Percentiles rank a stretch among this genome's conserved stretches.
These are phyloP conservation scores for Plasmodium inui DNA, from an alignment of 169 alveolate species.

Conservation along the genomic window DNA sequence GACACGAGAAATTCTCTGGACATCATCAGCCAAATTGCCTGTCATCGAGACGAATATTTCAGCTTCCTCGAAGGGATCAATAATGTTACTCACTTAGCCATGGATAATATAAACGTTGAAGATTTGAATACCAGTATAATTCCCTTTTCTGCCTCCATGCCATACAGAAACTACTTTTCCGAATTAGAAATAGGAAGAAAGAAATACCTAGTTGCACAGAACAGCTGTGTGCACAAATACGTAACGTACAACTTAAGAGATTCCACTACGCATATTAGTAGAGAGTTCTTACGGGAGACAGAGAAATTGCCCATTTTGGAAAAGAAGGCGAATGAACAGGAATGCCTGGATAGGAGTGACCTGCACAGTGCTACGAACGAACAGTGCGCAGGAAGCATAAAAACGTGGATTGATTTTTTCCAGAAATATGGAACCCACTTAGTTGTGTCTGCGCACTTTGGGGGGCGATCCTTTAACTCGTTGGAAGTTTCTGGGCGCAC, in stretches of 20 bases:
- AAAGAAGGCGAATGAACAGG: background rate
- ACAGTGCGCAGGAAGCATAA: conserved; percentile 59
- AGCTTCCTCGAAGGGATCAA: conserved; percentile 42
- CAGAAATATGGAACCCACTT: conserved; percentile 84
- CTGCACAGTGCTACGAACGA: background rate
- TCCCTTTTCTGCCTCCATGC: conserved; percentile 74
- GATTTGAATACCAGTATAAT: conserved; percentile 20
- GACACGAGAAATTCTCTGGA: conserved; percentile 35
- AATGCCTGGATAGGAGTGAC: background rate
- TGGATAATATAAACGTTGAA: conserved; percentile 58
- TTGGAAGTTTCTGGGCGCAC: conserved; percentile 24
- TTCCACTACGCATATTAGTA: conserved; percentile 19
- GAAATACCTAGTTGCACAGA: conserved; percentile 53
- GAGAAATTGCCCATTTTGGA: conserved; percentile 53
- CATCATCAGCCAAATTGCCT: background rate
- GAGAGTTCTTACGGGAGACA: conserved; percentile 28
- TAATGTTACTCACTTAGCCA: conserved; percentile 49
- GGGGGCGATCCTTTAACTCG: conserved; percentile 45
- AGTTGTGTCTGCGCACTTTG: conserved; percentile 53
- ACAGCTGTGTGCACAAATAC: conserved; percentile 43
- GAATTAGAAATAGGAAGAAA: conserved; percentile 55
- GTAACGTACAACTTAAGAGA: conserved; percentile 43
- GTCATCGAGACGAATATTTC: conserved; percentile 60
- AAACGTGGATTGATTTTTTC: conserved; percentile 82
- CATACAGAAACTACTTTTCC: conserved; percentile 51